These are phyloP conservation scores for Venturia nashicola DNA, from an alignment of 2,329 filamentous ascomycete genomes.

Conservation along the genomic window DNA sequence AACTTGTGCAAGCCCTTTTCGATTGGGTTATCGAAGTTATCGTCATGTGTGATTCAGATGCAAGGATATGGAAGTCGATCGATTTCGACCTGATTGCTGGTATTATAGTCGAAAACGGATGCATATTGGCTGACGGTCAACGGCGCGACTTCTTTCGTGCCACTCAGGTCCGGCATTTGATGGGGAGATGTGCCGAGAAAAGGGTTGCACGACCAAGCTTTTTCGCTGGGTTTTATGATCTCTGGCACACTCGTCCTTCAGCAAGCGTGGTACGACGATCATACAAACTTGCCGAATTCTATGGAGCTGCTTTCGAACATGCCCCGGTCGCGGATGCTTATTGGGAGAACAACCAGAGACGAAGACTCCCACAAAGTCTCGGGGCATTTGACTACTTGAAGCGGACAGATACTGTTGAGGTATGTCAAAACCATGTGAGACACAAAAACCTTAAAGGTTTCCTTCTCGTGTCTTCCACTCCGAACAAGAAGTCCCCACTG, in stretches of 20 bases:
- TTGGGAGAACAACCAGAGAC: not conserved
- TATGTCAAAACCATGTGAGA: not conserved
- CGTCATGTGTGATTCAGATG: slow-evolving; percentile 2
- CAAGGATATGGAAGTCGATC: not conserved
- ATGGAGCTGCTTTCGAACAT: slow-evolving; percentile 1
- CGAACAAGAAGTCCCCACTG: not conserved
- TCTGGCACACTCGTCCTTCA: slow-evolving; percentile 1
- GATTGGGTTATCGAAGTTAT: not conserved
- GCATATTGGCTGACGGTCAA: slow-evolving; percentile 1
- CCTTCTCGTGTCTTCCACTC: too few relatives aligned
- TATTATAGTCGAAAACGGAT: not conserved
- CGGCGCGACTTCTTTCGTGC: slow-evolving; percentile 4
- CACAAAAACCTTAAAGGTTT: too few relatives aligned
- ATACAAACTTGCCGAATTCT: slow-evolving; percentile 4
- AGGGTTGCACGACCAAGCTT: not conserved
- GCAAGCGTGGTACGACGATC: slow-evolving; percentile 1
- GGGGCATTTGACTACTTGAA: slow-evolving; percentile 5
- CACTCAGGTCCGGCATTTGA: not conserved
- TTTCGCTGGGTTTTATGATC: slow-evolving; percentile 3
- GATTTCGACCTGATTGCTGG: not conserved
- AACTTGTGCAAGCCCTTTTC: not conserved
- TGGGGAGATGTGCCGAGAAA: slow-evolving; percentile 3
- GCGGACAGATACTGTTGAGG: not conserved
- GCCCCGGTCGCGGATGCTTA: not conserved
- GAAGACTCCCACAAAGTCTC: not conserved